A percentile compares a stretch with the other conserved stretches of the same genome.
phyloP scores from a whole-genome alignment of 345 rosid genomes.

The Camelina hispida region DNA sequence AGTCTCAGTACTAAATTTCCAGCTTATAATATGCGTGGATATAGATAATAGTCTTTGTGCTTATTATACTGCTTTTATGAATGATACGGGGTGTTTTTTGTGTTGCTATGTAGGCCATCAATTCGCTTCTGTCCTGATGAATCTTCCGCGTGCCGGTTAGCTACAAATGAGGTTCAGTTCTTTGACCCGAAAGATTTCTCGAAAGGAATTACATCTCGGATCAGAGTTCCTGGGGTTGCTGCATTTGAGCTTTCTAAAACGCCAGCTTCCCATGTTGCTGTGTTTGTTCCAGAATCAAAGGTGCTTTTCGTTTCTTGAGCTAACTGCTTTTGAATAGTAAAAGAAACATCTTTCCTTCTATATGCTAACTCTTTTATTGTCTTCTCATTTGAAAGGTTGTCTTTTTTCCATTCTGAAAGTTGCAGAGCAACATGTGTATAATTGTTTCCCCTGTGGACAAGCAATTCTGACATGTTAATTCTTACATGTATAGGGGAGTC shows the following conservation, averaged over 20 bases:
- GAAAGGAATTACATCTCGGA: slow-evolving; percentile 64
- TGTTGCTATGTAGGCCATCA: slow-evolving; percentile 70
- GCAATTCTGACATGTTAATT: slow-evolving; percentile 29
- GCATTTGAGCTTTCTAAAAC: slow-evolving; percentile 80
- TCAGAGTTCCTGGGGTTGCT: slow-evolving; percentile 80
- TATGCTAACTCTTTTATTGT: background rate
- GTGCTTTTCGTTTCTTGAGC: slow-evolving; percentile 48
- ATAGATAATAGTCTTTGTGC: slow-evolving; percentile 7
- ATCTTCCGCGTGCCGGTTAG: slow-evolving; percentile 79
- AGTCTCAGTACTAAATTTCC: background rate
- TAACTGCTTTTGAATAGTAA: background rate
- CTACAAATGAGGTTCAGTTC: slow-evolving; percentile 89
- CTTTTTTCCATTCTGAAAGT: slow-evolving; percentile 14
- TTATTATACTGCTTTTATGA: slow-evolving; percentile 15
- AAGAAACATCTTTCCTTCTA: background rate
- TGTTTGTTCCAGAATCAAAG: slow-evolving; percentile 94
- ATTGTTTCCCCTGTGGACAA: background rate
- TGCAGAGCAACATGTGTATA: background rate
- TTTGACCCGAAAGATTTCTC: slow-evolving; percentile 84
- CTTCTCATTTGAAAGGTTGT: background rate
- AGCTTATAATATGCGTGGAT: background rate
- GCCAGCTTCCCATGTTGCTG: slow-evolving; percentile 87
- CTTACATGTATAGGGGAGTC: slow-evolving; percentile 67
- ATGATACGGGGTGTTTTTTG: slow-evolving; percentile 13
- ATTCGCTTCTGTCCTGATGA: slow-evolving; percentile 81